Conservation (phyloP, 2,329 filamentous ascomycete genomes). For the Colletotrichum sp. region DNA sequence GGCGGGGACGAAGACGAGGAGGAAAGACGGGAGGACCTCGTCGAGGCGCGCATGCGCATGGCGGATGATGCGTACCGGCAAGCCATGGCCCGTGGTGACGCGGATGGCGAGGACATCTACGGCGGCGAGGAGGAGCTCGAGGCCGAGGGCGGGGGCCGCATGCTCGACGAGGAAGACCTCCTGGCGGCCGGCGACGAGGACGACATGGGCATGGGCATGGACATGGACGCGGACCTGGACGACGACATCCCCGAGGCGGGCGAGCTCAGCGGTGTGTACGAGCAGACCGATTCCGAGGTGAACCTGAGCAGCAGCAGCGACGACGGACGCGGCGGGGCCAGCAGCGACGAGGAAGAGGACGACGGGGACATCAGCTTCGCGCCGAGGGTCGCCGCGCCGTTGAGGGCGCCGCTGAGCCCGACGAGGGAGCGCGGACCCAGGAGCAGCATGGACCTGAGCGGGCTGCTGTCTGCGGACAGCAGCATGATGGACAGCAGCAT, state of each 20-base stretch:
- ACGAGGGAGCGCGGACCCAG: constrained; percentile 34
- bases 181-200: constrained; percentile 27
- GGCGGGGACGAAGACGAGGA: constrained; percentile 34
- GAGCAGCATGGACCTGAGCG: constrained; percentile 62
- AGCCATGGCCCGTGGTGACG: constrained; percentile 57
- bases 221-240: constrained; percentile 74
- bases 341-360: constrained; percentile 23
- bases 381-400: constrained; percentile 34
- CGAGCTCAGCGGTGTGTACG: constrained; percentile 62
- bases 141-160: constrained; percentile 60
- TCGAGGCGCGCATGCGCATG: constrained; percentile 54
- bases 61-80: constrained; percentile 68
- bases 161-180: constrained; percentile 69
- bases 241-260: constrained; percentile 73
- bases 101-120: constrained; percentile 54
- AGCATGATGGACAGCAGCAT: constrained; percentile 53
- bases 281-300: constrained; percentile 79
- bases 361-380: constrained; percentile 42
- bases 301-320: constrained; percentile 54
- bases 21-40: constrained; percentile 51
- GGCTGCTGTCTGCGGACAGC: constrained; percentile 61
- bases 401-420: constrained; percentile 41
- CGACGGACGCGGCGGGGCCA: background rate
- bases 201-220: constrained; percentile 45
- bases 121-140: constrained; percentile 59